Conservation (phyloP, 495 filamentous ascomycete species). For the Achaetomiella virescens region DNA sequence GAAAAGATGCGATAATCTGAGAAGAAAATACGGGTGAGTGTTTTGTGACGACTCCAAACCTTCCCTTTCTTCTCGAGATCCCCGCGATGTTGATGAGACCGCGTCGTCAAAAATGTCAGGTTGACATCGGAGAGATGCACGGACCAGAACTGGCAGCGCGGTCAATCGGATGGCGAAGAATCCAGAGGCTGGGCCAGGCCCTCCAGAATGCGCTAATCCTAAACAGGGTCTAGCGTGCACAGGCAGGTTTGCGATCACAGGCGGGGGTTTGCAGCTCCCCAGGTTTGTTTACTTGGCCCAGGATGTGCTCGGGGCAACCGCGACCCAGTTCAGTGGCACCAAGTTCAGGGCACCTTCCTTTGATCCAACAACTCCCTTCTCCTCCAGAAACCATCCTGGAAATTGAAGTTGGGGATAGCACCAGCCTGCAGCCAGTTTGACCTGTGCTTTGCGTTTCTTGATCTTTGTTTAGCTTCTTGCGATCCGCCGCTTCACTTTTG, state of each 20-base stretch:
- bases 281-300: conserved; percentile 25
- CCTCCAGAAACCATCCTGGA: conserved; percentile 3
- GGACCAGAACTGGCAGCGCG: background rate
- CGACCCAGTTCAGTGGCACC: background rate
- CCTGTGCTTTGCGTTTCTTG: conserved; percentile 7
- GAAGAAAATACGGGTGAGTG: no score
- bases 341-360: background rate
- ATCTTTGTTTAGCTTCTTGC: background rate
- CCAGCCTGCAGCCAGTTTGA: background rate
- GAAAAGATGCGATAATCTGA: no score
- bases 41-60: no score
- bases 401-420: background rate
- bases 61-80: no score
- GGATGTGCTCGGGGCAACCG: conserved; percentile 26
- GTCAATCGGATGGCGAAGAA: background rate
- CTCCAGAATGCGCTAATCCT: background rate
- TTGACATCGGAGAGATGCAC: no score
- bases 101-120: no score
- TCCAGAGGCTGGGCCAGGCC: background rate
- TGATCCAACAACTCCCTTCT: background rate
- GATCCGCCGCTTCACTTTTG: background rate
- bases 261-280: background rate
- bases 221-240: background rate
- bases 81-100: no score
- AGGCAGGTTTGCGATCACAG: background rate